These are phyloP conservation scores for Aspergillus proliferans DNA, from an alignment of 2,329 filamentous ascomycete genomes.

Conservation along the genomic window DNA sequence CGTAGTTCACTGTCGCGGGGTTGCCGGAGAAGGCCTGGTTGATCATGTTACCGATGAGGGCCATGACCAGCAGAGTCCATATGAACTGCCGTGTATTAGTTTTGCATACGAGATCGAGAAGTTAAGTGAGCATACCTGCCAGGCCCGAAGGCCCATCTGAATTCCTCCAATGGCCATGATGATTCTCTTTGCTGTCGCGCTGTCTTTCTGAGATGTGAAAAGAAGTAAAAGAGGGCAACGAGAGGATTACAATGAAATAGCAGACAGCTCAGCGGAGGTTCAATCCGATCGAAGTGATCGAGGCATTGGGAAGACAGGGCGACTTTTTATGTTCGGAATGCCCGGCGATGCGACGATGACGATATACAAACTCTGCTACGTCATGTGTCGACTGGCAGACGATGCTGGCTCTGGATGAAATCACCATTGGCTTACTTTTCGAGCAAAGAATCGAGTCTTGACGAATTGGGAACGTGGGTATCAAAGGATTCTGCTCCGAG, in stretches of 20 bases:
- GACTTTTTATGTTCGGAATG: conserved; percentile 25
- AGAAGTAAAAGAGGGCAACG: too few species aligned
- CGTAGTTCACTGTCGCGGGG: conserved; percentile 52
- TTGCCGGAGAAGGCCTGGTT: conserved; percentile 47
- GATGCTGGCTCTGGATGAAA: conserved; percentile 11
- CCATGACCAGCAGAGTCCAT: conserved; percentile 55
- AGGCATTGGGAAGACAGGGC: conserved; percentile 4
- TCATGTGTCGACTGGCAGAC: conserved; percentile 21
- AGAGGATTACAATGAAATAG: not conserved
- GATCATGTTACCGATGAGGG: conserved; percentile 59
- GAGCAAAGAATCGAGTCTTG: not conserved
- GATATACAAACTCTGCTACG: conserved; percentile 24
- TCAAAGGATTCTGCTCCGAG: not conserved
- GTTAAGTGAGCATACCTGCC: conserved; percentile 21
- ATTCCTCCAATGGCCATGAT: conserved; percentile 22
- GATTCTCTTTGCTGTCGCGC: conserved; percentile 3
- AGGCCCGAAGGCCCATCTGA: conserved; percentile 26
- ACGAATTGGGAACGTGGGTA: not conserved
- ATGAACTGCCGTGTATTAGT: conserved; percentile 44
- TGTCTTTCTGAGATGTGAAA: not conserved
- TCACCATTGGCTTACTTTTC: conserved; percentile 11
- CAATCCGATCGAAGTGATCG: conserved; percentile 2
- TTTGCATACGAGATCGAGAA: not conserved
- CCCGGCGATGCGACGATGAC: conserved; percentile 25
- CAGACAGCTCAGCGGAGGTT: conserved; percentile 3